Base-by-base conservation (phyloP, 139 green algal species). In the Gonium pectorale region DNA sequence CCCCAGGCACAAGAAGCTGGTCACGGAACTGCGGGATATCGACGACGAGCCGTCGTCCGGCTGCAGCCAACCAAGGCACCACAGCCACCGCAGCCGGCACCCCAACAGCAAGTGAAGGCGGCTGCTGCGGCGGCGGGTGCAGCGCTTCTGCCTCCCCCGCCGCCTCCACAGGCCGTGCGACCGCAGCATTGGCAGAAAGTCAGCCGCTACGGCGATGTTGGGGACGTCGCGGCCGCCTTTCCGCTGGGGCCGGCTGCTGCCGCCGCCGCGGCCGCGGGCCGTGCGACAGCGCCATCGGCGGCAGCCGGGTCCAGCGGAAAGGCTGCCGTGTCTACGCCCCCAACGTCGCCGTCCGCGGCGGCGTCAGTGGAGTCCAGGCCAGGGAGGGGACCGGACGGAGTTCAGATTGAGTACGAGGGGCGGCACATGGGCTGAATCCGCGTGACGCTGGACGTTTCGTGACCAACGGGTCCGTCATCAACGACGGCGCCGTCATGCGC, bases 1-100 rank as follows among this genome's bases (percentile, higher is more conserved):
- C 0, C 38, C 78, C 8, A 89, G 92, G 51, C 56, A 59, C 1
- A 89, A 90, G 87, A 69, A 60, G n/a, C 84, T 94, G 29, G 89
- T 94, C 13, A 83, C 54, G 31, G 88, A 93, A 49, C 63, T 94
- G 0, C 68, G 67, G 27, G 83, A 92, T 41, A 79, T 89, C 64
- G 66, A 77, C 40, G 90, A 92, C 44, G 86, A 90, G 52, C 88
- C 90, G 0, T 79, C 63, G 43, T 94, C 40, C 71, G 88, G 24
- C 63, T 94, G 46, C 46, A 83, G 9, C 83, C 89, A 38, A 85
- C 54, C 3, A 90, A 88, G 69, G 27, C 70, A 24, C 66, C 81
- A 17, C 24, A 52, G 29, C 40, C 52, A 7, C 35, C 80, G 5
- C 37, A 37, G 33, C 22, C 24, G n/a, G 27, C 69, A 27, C 56